Conservation (phyloP, 2,329 filamentous ascomycete genomes). For the Diaporthe sp. region DNA sequence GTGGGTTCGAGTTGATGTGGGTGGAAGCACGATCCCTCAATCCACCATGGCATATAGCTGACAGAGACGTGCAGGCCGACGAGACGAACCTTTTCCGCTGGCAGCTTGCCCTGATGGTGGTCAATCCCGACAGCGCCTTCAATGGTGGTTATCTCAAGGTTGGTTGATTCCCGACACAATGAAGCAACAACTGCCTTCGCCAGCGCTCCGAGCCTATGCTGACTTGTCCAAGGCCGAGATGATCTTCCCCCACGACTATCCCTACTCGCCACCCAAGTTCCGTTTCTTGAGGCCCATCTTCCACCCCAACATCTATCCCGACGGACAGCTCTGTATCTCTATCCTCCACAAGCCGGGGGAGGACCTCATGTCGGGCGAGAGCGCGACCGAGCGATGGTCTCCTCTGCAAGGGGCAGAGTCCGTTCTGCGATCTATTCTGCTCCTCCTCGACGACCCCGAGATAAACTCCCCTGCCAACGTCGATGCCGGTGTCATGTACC, state of each 20-base stretch:
- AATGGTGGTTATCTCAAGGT: conserved; percentile 92
- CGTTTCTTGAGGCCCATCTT: conserved; percentile 83
- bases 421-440: conserved; percentile 91
- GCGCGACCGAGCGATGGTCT: conserved; percentile 92
- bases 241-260: conserved; percentile 90
- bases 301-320: conserved; percentile 94
- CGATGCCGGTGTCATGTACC: conserved; percentile 88
- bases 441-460: conserved; percentile 93
- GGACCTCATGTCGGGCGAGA: conserved; percentile 91
- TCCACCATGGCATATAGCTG: conserved; percentile 30
- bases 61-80: conserved; percentile 68
- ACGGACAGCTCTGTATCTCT: conserved; percentile 94
- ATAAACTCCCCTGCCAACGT: conserved; percentile 95
- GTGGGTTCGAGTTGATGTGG: conserved; percentile 91
- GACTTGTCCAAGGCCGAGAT: conserved; percentile 75
- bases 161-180: conserved; percentile 41
- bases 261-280: conserved; percentile 90
- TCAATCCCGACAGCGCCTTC: conserved; percentile 93
- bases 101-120: conserved; percentile 89
- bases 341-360: conserved; percentile 95
- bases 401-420: conserved; percentile 95
- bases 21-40: conserved; percentile 44
- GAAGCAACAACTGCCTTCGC: background rate
- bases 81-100: conserved; percentile 89
- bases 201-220: background rate